Conservation (phyloP, 306 rosid species). For the Acacia confusa region DNA sequence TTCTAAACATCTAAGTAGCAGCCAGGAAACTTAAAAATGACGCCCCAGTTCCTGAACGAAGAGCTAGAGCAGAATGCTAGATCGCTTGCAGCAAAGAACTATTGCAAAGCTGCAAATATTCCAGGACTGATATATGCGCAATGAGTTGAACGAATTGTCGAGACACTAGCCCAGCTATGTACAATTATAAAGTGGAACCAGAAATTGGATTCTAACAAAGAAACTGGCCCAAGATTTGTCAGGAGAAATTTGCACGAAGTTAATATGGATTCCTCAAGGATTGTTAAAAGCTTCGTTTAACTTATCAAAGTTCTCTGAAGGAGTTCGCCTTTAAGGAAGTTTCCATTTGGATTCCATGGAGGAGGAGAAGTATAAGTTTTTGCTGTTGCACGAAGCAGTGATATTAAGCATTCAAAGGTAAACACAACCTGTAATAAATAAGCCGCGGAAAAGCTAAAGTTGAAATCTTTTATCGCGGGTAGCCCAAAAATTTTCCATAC, state of each 20-base stretch:
- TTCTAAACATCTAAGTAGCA: not conserved
- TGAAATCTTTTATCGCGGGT: slow-evolving; percentile 26
- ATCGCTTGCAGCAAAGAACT: slow-evolving; percentile 2
- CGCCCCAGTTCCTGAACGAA: slow-evolving; percentile 1
- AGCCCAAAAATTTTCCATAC: slow-evolving; percentile 17
- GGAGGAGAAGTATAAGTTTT: not conserved
- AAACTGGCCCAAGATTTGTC: not conserved
- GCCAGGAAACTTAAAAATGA: slow-evolving; percentile 14
- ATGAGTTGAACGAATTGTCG: not conserved
- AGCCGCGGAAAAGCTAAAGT: slow-evolving; percentile 1
- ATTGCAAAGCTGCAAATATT: not conserved
- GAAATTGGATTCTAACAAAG: not conserved
- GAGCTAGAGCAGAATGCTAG: slow-evolving; percentile 3
- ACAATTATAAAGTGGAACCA: not conserved
- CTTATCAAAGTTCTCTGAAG: not conserved
- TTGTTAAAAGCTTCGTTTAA: not conserved
- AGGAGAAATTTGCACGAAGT: not conserved
- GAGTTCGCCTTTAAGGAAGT: slow-evolving; percentile 1
- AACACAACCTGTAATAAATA: not conserved
- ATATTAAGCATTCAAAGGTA: not conserved
- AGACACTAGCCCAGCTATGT: not conserved
- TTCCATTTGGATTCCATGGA: not conserved
- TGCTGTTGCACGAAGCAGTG: not conserved
- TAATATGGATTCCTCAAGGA: not conserved
- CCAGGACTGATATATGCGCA: not conserved